Percentiles rank a stretch among this genome's conserved stretches.
Evolutionary conservation across 495 filamentous ascomycete genomes (phyloP).

Genomic region (Durotheca rogersii): DNA sequence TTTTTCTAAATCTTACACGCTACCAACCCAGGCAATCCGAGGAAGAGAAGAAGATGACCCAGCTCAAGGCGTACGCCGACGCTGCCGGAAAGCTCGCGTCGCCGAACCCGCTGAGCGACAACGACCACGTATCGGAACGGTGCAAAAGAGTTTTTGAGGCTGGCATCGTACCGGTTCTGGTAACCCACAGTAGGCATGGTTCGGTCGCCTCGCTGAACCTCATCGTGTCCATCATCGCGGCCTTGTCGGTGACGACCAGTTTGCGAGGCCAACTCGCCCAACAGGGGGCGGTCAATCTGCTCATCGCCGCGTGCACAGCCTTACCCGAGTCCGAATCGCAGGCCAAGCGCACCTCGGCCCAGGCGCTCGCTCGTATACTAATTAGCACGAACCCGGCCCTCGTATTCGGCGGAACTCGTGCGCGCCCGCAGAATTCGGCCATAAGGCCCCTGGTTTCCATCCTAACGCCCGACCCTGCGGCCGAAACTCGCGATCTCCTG

Average conservation of each 20-base stretch:
- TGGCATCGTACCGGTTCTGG: slow-evolving; percentile 70
- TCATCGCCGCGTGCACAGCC: slow-evolving; percentile 65
- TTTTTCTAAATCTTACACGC: slow-evolving; percentile 76
- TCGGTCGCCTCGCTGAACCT: slow-evolving; percentile 65
- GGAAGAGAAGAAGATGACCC: slow-evolving; percentile 84
- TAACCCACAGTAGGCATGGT: slow-evolving; percentile 65
- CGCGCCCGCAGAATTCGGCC: slow-evolving; percentile 69
- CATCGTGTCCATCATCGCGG: slow-evolving; percentile 72
- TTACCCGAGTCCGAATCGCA: slow-evolving; percentile 54
- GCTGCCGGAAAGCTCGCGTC: slow-evolving; percentile 62
- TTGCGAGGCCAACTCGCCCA: slow-evolving; percentile 79
- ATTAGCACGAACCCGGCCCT: slow-evolving; percentile 85
- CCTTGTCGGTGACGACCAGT: slow-evolving; percentile 68
- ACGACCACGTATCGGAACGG: slow-evolving; percentile 71
- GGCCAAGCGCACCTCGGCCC: slow-evolving; percentile 65
- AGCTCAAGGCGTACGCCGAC: slow-evolving; percentile 92
- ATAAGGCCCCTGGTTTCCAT: slow-evolving; percentile 77
- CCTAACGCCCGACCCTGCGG: slow-evolving; percentile 56
- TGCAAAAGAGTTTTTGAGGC: slow-evolving; percentile 76
- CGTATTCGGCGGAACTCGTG: slow-evolving; percentile 76
- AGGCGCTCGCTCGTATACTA: slow-evolving; percentile 87
- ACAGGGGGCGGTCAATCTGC: slow-evolving; percentile 83
- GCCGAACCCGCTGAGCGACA: slow-evolving; percentile 67
- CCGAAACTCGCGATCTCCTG: slow-evolving; percentile 75
- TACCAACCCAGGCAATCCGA: slow-evolving; percentile 80